Conservation (phyloP, 345 rosid species). For the Clausena lansium region DNA sequence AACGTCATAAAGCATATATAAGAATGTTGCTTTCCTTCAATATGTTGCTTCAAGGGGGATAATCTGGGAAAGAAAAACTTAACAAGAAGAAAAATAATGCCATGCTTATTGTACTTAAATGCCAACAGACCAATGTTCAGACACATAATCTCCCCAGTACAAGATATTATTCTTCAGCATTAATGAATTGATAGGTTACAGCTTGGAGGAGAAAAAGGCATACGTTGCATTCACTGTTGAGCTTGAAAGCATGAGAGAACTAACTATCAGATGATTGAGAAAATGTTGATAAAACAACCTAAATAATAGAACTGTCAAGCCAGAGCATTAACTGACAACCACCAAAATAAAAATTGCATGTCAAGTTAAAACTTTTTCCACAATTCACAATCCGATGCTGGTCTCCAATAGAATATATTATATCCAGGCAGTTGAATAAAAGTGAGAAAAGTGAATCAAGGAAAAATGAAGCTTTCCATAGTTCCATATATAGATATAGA, state of each 20-base stretch:
- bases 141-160: background rate
- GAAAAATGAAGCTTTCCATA: background rate
- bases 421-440: background rate
- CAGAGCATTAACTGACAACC: background rate
- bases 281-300: constrained; percentile 6
- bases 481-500: background rate
- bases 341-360: background rate
- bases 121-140: background rate
- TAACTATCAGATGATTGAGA: background rate
- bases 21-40: background rate
- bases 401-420: background rate
- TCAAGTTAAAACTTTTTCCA: background rate
- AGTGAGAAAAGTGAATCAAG: background rate
- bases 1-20: background rate
- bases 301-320: background rate
- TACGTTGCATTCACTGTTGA: background rate
- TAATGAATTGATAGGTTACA: background rate
- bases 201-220: background rate
- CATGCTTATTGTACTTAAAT: background rate
- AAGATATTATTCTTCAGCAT: background rate
- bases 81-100: background rate
- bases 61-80: background rate
- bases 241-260: background rate
- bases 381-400: background rate
- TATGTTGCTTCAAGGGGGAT: background rate